Base-by-base conservation (phyloP, 805 yeast genomes). In the Wickerhamomyces hampshirensis region DNA sequence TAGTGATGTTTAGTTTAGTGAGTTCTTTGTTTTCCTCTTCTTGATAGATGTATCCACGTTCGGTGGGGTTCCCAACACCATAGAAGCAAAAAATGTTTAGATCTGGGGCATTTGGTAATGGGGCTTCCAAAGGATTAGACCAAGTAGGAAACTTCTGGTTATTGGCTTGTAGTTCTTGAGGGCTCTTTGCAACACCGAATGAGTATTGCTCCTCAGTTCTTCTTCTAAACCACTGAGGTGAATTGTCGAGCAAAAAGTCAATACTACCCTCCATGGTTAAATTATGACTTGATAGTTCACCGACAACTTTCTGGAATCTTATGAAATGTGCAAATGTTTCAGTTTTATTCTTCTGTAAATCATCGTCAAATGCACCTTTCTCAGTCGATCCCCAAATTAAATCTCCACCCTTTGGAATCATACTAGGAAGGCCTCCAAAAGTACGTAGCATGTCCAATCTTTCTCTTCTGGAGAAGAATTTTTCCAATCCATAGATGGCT, bases 1-100 rank as follows among this genome's bases (percentile, higher is more conserved):
- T 85, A 0, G 91, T 73, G 38, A 84, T 71, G 43, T 83, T 77
- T 44, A 91, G 63, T 21, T 77, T 71, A 4, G 74, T 54, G 1
- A 62, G 39, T 0, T 66, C 60, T 37, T 75, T 73, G 41, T 76
- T 75, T 6, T 64, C 66, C 37, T 83, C 84, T 47, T 84, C 87
- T 37, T 75, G 77, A 60, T 93, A 93, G 23, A 79, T 75, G 61
- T 93, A 93, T 0, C 95, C 89, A 30, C 98, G 71, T 59, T 93
- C 98, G 0, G 98, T 91, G 16, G 95, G 94, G 46, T 88, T 91
- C 6, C 96, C 95, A n/a, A 88, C 87, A 5, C 98, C 98, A 53
- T 93, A 93, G 52, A 93, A 80, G 53, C 96, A 86, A 60, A 68
- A 93, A 8, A 88, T 68, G 46, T 85, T 84, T 82, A 93, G 66